A percentile compares a stretch with the other conserved stretches of the same genome.
These are phyloP conservation scores for Cyberlindnera xylosilytica DNA, from an alignment of 805 yeast species.

Conservation along the genomic window DNA sequence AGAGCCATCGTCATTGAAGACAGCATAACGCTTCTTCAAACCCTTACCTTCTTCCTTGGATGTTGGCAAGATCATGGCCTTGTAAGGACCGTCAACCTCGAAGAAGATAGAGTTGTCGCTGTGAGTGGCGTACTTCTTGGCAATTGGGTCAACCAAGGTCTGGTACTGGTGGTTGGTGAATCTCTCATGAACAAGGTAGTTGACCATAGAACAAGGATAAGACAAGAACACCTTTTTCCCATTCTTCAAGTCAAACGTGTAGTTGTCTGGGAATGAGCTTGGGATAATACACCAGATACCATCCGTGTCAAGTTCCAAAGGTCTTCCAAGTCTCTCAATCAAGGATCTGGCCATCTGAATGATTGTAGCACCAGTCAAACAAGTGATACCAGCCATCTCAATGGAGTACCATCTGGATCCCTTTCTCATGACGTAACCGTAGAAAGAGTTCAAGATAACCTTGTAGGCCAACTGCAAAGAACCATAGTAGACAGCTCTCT, in stretches of 20 bases:
- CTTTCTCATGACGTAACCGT: constrained; percentile 98
- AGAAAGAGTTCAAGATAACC: constrained; percentile 92
- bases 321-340: constrained; percentile 92
- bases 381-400: constrained; percentile 99
- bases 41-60: constrained; percentile 98
- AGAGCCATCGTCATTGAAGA: constrained; percentile 90
- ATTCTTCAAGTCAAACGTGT: constrained; percentile 60
- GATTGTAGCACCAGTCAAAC: constrained; percentile 96
- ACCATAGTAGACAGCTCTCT: constrained; percentile 91
- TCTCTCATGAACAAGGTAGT: constrained; percentile 83
- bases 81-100: constrained; percentile 98
- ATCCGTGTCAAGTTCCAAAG: constrained; percentile 95
- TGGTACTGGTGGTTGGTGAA: constrained; percentile 96
- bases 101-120: constrained; percentile 94
- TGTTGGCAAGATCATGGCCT: constrained; percentile 95
- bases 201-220: constrained; percentile 95
- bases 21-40: constrained; percentile 94
- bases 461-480: constrained; percentile 96
- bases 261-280: constrained; percentile 88
- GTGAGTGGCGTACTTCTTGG: constrained; percentile 65
- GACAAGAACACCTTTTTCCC: constrained; percentile 79
- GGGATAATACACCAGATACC: constrained; percentile 99
- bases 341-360: constrained; percentile 94
- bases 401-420: constrained; percentile 99
- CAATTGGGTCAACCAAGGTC: constrained; percentile 68